Conservation (phyloP, 306 rosid species). For the Dalbergia oliveri region DNA sequence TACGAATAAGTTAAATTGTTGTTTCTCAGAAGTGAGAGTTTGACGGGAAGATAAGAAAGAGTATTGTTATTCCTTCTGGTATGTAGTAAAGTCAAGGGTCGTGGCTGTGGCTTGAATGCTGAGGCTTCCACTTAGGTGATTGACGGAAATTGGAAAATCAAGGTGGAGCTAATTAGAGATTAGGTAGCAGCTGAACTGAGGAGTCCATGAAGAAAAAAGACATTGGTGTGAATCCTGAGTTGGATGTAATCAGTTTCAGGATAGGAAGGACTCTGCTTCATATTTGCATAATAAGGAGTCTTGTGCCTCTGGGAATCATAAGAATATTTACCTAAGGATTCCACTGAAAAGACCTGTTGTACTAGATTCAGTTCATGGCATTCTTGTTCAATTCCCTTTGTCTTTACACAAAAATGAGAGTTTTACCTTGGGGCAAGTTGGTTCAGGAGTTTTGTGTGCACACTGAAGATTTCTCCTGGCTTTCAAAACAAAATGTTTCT, state of each 20-base stretch:
- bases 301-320: too few relatives aligned
- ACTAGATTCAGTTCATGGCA: not conserved
- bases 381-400: not conserved
- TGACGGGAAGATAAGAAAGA: not conserved
- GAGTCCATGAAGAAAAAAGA: too few relatives aligned
- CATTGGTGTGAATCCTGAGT: too few relatives aligned
- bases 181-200: too few relatives aligned
- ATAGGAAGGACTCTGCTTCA: too few relatives aligned
- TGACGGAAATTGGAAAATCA: conserved; percentile 75
- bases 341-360: too few relatives aligned
- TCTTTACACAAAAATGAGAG: not conserved
- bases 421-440: not conserved
- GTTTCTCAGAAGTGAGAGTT: not conserved
- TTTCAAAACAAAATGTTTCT: too few relatives aligned
- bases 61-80: not conserved
- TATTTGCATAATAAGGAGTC: too few relatives aligned
- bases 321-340: too few relatives aligned
- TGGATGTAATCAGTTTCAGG: too few relatives aligned
- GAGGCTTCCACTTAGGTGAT: conserved; percentile 58
- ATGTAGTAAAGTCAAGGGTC: not conserved
- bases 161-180: not conserved
- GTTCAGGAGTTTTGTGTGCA: not conserved
- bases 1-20: not conserved
- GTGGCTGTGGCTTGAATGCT: conserved; percentile 44
- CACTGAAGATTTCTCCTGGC: too few relatives aligned